phyloP scores from a whole-genome alignment of 176 grass and related monocot species.

The Poa pratensis region DNA sequence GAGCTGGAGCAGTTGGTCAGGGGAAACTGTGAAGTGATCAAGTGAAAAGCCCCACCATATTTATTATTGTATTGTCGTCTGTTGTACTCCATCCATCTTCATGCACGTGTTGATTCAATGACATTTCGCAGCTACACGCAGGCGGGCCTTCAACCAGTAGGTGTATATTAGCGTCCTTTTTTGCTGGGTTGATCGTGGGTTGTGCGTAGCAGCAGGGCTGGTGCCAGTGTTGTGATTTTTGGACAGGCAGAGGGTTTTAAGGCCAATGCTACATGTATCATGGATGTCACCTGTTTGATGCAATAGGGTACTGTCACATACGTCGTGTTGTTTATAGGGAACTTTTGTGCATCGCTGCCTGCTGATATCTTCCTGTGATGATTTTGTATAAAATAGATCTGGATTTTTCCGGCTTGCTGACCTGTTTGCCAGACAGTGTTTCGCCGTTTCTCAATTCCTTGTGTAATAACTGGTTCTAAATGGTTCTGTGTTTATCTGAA shows the following conservation, averaged over 20 bases:
- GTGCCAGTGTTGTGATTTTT: conserved; percentile 38
- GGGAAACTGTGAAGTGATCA: conserved; percentile 24
- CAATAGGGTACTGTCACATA: background rate
- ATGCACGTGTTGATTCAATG: conserved; percentile 42
- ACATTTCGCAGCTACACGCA: conserved; percentile 29
- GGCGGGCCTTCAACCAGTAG: conserved; percentile 37
- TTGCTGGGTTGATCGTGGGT: conserved; percentile 44
- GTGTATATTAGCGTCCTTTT: conserved; percentile 49
- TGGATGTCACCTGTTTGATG: conserved; percentile 31
- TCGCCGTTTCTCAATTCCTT: too few relatives aligned
- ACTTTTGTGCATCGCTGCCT: background rate
- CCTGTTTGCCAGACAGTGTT: too few relatives aligned
- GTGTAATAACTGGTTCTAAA: too few relatives aligned
- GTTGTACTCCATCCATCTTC: conserved; percentile 12
- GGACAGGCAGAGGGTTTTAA: conserved; percentile 42
- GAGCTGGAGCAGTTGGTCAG: conserved; percentile 18
- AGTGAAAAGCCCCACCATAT: conserved; percentile 30
- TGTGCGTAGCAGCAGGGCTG: conserved; percentile 21
- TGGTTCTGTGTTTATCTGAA: too few relatives aligned
- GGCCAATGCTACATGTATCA: conserved; percentile 21
- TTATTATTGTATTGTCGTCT: conserved; percentile 31
- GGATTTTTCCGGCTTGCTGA: conserved; percentile 38
- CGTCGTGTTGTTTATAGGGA: conserved; percentile 45
- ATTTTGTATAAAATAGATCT: conserved; percentile 45
- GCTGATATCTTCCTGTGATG: background rate